Conservation (phyloP, 73 alveolate species). For the Effrenium voratum region DNA sequence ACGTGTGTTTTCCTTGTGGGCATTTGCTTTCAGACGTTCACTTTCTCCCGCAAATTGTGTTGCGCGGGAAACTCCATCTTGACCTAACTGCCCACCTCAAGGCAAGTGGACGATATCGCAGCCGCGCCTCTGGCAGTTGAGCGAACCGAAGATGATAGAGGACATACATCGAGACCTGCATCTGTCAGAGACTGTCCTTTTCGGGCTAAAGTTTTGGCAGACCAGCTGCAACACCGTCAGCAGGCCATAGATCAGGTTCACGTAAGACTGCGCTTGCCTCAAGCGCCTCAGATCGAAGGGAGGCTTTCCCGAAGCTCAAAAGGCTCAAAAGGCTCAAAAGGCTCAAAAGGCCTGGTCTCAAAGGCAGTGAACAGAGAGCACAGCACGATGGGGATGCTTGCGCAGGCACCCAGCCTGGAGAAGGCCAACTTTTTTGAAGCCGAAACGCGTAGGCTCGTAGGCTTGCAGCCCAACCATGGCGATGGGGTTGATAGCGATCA, state of each 20-base stretch:
- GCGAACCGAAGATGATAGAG: constrained; percentile 75
- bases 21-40: too few species aligned
- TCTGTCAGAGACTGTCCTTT: background rate
- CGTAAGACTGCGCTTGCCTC: constrained; percentile 51
- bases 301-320: background rate
- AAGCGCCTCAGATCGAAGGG: background rate
- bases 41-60: too few species aligned
- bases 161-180: constrained; percentile 43
- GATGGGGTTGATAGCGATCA: constrained; percentile 57
- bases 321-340: background rate
- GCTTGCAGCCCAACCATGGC: constrained; percentile 44
- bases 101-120: too few species aligned
- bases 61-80: too few species aligned
- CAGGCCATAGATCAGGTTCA: constrained; percentile 65
- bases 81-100: too few species aligned
- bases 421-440: background rate
- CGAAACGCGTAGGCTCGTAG: background rate
- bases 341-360: constrained; percentile 32
- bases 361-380: constrained; percentile 60
- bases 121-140: constrained; percentile 60
- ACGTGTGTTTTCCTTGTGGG: too few species aligned
- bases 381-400: constrained; percentile 53
- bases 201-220: background rate
- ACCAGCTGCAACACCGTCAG: constrained; percentile 50
- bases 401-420: constrained; percentile 48